phyloP scores from a whole-genome alignment of 352 stramenopile species.

The Halophytophthora batemanensis region DNA sequence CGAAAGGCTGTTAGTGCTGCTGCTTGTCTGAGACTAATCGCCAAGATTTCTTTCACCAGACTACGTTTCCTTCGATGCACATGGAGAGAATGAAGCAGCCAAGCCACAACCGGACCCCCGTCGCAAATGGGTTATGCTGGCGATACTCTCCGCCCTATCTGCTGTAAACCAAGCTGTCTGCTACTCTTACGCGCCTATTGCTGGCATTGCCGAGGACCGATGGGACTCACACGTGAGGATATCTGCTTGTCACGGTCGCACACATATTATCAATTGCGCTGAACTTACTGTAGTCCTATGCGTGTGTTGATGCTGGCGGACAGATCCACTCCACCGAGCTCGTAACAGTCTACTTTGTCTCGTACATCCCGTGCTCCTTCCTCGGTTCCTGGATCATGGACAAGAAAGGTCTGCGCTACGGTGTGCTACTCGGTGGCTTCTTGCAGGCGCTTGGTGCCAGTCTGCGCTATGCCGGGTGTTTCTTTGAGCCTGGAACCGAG shows the following conservation, averaged over 20 bases:
- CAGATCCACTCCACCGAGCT: constrained; percentile 70
- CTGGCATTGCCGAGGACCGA: constrained; percentile 51
- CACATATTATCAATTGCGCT: not conserved
- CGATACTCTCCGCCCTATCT: constrained; percentile 60
- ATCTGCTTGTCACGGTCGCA: not conserved
- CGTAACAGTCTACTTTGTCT: constrained; percentile 78
- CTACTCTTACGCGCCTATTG: constrained; percentile 77
- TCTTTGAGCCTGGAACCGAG: constrained; percentile 21
- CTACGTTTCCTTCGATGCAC: not conserved
- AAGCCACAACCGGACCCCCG: not conserved
- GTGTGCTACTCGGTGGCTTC: constrained; percentile 52
- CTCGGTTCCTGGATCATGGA: constrained; percentile 81
- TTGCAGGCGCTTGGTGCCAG: constrained; percentile 49
- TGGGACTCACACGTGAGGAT: constrained; percentile 50
- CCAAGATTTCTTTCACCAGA: not conserved
- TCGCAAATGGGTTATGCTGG: constrained; percentile 69
- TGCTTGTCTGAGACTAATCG: not conserved
- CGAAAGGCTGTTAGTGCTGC: too few species aligned
- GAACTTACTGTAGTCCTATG: too few species aligned
- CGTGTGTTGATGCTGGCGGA: too few species aligned
- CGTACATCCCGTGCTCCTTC: constrained; percentile 80
- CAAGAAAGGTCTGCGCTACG: constrained; percentile 63
- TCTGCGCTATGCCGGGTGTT: constrained; percentile 44
- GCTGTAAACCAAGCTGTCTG: constrained; percentile 74
- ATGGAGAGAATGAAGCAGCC: not conserved